Base-by-base conservation (phyloP, 2,329 filamentous ascomycete genomes). In the Didymella lethalis region DNA sequence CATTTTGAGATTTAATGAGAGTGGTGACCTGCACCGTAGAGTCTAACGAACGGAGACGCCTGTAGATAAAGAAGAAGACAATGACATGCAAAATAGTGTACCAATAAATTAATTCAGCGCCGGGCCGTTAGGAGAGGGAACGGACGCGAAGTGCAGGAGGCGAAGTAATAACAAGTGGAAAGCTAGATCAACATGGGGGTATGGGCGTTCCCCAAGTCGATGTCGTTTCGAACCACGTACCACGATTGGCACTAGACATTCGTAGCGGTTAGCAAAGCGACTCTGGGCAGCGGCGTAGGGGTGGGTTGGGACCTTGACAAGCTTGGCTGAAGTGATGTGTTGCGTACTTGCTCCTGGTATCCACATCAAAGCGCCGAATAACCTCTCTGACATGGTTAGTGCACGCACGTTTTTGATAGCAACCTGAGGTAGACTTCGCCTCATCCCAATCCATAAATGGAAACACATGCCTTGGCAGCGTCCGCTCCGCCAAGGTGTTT, bases 1-100 rank as follows among this genome's bases (percentile, higher is more conserved):
- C 72, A 75, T 75, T 50, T 54, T 54, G n/a, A 64, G 61, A 53
- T 62, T 64, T 62, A 26, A 52, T 59, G 54, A 63, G 61, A 59
- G 70, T 57, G 71, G 70, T 74, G 72, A 49, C 71, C 71, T 72
- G 72, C 71, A 75, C 72, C 68, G 61, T 61, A 45, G 63, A 56
- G 59, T 41, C 29, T 61, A 65, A 64, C 34, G 48, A 68, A 64
- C 34, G 63, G 63, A 54, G 62, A 61, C 60, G 58, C 62, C 53
- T 63, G 55, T 59, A 57, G 43, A 62, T 64, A 57, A 55, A 59
- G 32, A 51, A 57, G 61, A 18, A 45, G 54, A 46, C 56, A 48
- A 47, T 58, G 40, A 60, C 62, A 60, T 59, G 57, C 57, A 64
- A 56, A 64, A 60, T 45, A 57, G 48, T 38, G 54, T 36, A 52